Base-by-base conservation (phyloP, 805 yeast genomes). In the Vanderwaltozyma verrucispora region DNA sequence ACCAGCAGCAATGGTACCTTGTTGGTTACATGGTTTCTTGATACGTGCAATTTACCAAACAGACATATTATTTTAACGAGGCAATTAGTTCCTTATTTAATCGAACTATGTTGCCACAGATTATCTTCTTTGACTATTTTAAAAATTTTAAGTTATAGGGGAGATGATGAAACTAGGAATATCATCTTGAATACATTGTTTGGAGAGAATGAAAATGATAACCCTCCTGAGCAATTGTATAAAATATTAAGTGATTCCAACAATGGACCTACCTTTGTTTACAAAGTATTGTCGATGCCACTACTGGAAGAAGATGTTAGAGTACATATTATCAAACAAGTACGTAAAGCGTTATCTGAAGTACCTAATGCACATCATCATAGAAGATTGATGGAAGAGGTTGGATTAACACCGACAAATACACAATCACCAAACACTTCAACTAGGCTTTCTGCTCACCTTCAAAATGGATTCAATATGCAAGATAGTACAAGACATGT, bases 21-120 rank as follows among this genome's bases (percentile, higher is more conserved):
- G 46, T 68, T 92, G 48, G 73, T 92, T 37, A 86, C 96, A 2
- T 92, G 98, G 98, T 81, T 83, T 50, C 70, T 92, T 53, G 98
- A 92, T 55, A 84, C 96, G 1, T 82, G 83, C 46, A 69, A 68
- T 12, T 54, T 77, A 30, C 78, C 79, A 28, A 71, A 76, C 50
- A 73, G 92, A 49, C 83, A 79, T 58, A 59, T 65, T 20, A 64
- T 84, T 14, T 64, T 92, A 34, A 77, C 86, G 2, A 72, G 75
- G 19, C 68, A 72, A 50, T 63, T 86, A 38, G 51, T 75, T 33
- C 78, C 85, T 1, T 68, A 76, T 48, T 67, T 87, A 50, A 74
- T 68, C 12, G 69, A 66, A 28, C 63, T 86, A 43, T 76, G 88
- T 50, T 73, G 80, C 29, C 92, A 86, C 50, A 88, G 86, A 60